These are phyloP conservation scores for Fonsecaea pugnacius DNA, from an alignment of 2,329 filamentous ascomycete species.

Conservation along the genomic window DNA sequence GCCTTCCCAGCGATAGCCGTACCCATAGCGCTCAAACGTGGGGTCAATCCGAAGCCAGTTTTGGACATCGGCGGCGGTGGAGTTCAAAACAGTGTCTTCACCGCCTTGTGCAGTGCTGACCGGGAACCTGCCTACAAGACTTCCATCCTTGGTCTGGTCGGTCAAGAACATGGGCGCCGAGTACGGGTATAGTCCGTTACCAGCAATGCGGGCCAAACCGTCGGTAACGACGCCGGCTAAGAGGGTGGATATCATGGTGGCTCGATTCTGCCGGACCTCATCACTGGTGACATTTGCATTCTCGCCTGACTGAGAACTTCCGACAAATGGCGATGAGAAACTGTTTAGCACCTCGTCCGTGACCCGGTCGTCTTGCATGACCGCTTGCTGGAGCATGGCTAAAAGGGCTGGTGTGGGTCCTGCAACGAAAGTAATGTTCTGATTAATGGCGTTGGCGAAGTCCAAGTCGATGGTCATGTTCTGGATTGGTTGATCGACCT, in stretches of 20 bases:
- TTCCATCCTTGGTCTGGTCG: conserved; percentile 24
- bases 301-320: not conserved
- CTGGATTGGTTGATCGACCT: conserved; percentile 7
- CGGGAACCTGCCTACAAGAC: conserved; percentile 26
- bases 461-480: conserved; percentile 29
- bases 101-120: conserved; percentile 26
- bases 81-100: conserved; percentile 25
- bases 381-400: conserved; percentile 22
- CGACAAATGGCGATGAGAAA: conserved; percentile 26
- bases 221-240: conserved; percentile 28
- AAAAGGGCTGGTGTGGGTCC: conserved; percentile 17
- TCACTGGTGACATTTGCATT: conserved; percentile 15
- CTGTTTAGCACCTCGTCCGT: conserved; percentile 16
- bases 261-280: conserved; percentile 15
- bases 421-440: conserved; percentile 23
- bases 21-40: conserved; percentile 28
- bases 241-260: conserved; percentile 29
- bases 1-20: conserved; percentile 29
- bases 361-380: conserved; percentile 12
- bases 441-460: conserved; percentile 30
- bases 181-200: conserved; percentile 29
- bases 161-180: conserved; percentile 30
- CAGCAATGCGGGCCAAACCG: conserved; percentile 29
- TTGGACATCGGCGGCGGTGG: conserved; percentile 20
- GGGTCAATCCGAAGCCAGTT: conserved; percentile 29